These are phyloP conservation scores for Tuber microsphaerosporum DNA, from an alignment of 495 filamentous ascomycete genomes.

Conservation along the genomic window DNA sequence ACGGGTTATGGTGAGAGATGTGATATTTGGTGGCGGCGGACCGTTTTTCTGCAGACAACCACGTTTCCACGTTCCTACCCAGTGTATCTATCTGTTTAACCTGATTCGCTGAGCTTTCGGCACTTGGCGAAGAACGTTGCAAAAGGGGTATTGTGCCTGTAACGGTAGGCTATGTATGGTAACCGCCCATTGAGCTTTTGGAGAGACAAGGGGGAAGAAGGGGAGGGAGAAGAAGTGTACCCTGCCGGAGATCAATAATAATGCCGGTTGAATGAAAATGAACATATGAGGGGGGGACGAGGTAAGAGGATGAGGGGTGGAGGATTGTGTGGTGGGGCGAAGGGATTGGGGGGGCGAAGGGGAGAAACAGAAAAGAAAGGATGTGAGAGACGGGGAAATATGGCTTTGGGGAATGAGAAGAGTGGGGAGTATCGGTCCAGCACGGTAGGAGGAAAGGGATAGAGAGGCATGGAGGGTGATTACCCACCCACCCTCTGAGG, in stretches of 20 bases:
- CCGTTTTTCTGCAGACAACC: not conserved
- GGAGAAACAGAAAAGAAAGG: not conserved
- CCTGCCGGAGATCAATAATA: not conserved
- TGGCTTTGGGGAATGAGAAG: not conserved
- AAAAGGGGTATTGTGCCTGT: not conserved
- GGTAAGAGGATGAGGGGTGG: not conserved
- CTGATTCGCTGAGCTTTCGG: not conserved
- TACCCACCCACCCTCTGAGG: not conserved
- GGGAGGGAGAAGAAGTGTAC: not conserved
- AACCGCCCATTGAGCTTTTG: not conserved
- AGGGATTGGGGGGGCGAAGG: not conserved
- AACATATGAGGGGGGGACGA: not conserved
- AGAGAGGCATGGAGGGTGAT: not conserved
- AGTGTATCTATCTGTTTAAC: not conserved
- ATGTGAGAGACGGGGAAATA: not conserved
- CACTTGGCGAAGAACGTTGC: not conserved
- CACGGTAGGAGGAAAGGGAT: not conserved
- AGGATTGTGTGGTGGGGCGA: not conserved
- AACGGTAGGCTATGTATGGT: not conserved
- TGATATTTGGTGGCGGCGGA: not conserved
- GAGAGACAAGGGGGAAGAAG: not conserved
- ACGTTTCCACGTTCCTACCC: not conserved
- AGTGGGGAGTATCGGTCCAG: not conserved
- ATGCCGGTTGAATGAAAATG: slow-evolving; percentile 2
- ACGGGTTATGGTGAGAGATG: not conserved